Evolutionary conservation across 139 green algal species (phyloP), one percentile per base, ranked within the genome.

Genomic region (Desmodesmus armatus): DNA sequence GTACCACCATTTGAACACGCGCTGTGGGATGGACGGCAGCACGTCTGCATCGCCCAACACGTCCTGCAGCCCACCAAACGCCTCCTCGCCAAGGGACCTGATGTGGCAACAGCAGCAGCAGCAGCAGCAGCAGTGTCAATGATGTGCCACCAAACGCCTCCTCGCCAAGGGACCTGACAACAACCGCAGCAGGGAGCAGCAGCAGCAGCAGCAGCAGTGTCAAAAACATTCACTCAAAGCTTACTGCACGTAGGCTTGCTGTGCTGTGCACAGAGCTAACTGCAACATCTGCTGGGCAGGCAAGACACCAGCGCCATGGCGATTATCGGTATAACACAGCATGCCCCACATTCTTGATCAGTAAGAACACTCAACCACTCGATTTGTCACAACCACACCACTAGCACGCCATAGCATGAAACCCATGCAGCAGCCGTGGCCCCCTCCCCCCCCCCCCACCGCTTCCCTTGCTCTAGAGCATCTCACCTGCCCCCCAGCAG

Each of bases 1-100:
- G 69, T 74, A 86, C 80, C 80, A 86, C 80, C 80, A 86, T 15
- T 73, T 79, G 66, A 69, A 86, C 17, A 86, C 80, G 23, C 80
- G 67, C 69, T 86, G 80, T 21, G 80, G 80, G 23, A 86, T 37
- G 29, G 31, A 73, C 0, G 80, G 67, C 11, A 25, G 4, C 11
- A 70, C 23, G 7, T 29, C 51, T 1, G 55, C 80, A 29, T 49
- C 49, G 40, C 49, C 67, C 35, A 86, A 37, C 47, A 86, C 80
- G 5, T 29, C 80, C 69, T 86, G 69, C 5, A 86, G 69, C 6
- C 80, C 80, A 19, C 70, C 67, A 0, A 80, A 21, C 31, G 78
- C 78, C n/a, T 33, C 78, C 43, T 84, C 78, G 40, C 31, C 77
- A 6, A 84, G 41, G 78, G 66, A 74, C 39, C 76, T 82, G 76